Base-by-base conservation (phyloP, 2,329 filamentous ascomycete species). In the Microcyclosporella mali region DNA sequence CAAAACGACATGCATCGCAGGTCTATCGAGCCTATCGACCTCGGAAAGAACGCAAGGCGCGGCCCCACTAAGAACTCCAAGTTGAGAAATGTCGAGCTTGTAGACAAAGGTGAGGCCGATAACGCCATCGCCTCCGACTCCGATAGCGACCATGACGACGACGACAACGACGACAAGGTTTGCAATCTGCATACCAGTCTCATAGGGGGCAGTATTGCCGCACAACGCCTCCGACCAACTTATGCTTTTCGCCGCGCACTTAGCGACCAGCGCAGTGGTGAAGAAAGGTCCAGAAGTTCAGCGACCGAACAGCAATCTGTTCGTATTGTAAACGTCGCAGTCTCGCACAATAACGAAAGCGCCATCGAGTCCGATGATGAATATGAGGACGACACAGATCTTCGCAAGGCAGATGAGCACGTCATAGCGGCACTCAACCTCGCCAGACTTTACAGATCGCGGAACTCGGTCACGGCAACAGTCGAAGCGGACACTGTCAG, bases 81-180 rank as follows among this genome's bases (percentile, higher is more conserved):
- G 6, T 19, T 36, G 12, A 12, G 40, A 12, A 21, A 27, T 17
- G 19, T 37, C 28, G 33, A 32, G 18, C 34, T 45, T 16, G 36
- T 43, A 6, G 12, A 27, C 6, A 30, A 33, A 29, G 44, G 25
- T 16, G 37, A 45, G 11, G 40, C 41, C n/a, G 40, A 49, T 14
- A 37, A 44, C 32, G 30, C 36, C 16, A 45, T 32, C 7, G 32
- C 28, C 9, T 25, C 21, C 19, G 47, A 41, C 6, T 53, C 47
- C 1, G 51, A 56, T 37, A 48, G 49, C 28, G 53, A 56, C 15
- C 40, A 47, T 18, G 48, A 50, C 11, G 41, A 44, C 4, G 32
- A 37, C 28, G 30, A 38, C 31, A 37, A 36, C 10, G 43, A 46
- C 25, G 37, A 25, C 8, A n/a, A n/a, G n/a, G n/a, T n/a, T n/a